A percentile compares a stretch with the other conserved stretches of the same genome.
phyloP scores from a whole-genome alignment of 306 rosid species.

The Citrullus colocynthis region DNA sequence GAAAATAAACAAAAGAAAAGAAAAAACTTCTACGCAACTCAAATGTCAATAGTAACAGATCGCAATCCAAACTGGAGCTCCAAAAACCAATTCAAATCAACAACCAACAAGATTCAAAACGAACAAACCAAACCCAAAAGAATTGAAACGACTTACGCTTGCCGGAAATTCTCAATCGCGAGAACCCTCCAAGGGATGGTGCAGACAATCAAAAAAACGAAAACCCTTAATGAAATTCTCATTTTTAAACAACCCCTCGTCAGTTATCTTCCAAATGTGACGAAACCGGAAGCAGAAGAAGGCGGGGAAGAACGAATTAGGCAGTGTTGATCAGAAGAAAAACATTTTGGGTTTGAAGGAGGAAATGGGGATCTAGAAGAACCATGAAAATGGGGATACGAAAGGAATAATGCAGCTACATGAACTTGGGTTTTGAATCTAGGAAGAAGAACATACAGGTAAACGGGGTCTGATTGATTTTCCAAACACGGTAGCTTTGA shows the following conservation, averaged over 20 bases:
- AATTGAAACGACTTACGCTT: slow-evolving; percentile 49
- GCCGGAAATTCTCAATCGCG: slow-evolving; percentile 42
- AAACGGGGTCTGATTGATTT: neutral
- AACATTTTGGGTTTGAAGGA: slow-evolving; percentile 1
- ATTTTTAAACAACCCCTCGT: slow-evolving; percentile 20
- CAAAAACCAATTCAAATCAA: neutral
- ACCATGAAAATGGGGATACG: slow-evolving; percentile 31
- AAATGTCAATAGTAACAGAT: neutral
- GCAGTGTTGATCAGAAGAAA: neutral
- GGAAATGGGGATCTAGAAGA: slow-evolving; percentile 49
- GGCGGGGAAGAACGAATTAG: slow-evolving; percentile 5
- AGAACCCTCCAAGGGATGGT: slow-evolving; percentile 30
- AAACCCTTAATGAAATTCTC: slow-evolving; percentile 30
- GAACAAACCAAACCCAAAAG: neutral
- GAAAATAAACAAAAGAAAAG: neutral
- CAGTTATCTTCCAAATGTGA: slow-evolving; percentile 17
- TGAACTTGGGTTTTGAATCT: slow-evolving; percentile 1
- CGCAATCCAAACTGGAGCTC: neutral
- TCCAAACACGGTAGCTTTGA: neutral
- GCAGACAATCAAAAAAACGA: slow-evolving; percentile 22
- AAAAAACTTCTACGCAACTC: neutral
- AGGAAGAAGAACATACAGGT: neutral
- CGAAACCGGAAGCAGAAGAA: slow-evolving; percentile 1
- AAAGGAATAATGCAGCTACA: slow-evolving; percentile 31
- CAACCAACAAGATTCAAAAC: slow-evolving; percentile 1